A percentile compares a stretch with the other conserved stretches of the same genome.
Conservation (phyloP, 495 filamentous ascomycete genomes). For the Penicillium flavigenum region DNA sequence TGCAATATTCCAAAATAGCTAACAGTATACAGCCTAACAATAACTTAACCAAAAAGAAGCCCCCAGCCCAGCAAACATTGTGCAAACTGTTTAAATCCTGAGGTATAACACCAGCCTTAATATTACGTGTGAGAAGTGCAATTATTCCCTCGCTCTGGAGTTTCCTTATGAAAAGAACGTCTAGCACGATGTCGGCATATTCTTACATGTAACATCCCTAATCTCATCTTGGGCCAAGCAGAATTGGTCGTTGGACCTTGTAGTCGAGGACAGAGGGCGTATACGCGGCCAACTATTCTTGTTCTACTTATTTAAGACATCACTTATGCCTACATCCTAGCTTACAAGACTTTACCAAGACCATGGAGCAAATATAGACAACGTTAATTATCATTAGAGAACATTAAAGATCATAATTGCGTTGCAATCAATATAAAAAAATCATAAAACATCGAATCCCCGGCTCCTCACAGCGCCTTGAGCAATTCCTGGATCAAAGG, state of each 20-base stretch:
- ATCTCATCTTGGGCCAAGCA: no score
- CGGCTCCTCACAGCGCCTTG: constrained; percentile 26
- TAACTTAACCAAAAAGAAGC: neutral
- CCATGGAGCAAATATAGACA: neutral
- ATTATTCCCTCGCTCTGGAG: no score
- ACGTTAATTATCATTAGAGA: constrained; percentile 16
- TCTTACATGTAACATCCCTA: no score
- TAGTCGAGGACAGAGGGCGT: no score
- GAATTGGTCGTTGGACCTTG: no score
- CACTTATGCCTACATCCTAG: neutral
- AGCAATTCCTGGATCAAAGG: constrained; percentile 31
- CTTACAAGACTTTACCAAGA: neutral
- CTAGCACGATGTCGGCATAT: no score
- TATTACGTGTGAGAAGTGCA: constrained; percentile 30
- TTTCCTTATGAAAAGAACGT: no score
- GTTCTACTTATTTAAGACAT: neutral
- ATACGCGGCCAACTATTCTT: neutral
- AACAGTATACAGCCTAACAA: neutral
- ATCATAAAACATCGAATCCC: constrained; percentile 12
- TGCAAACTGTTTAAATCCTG: constrained; percentile 32
- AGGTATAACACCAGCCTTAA: constrained; percentile 51
- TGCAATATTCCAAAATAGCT: neutral
- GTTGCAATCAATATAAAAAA: constrained; percentile 13
- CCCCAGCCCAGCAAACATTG: neutral
- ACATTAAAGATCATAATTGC: constrained; percentile 15